phyloP scores from a whole-genome alignment of 2,329 filamentous ascomycete genomes.

The Sphaerulina musiva region DNA sequence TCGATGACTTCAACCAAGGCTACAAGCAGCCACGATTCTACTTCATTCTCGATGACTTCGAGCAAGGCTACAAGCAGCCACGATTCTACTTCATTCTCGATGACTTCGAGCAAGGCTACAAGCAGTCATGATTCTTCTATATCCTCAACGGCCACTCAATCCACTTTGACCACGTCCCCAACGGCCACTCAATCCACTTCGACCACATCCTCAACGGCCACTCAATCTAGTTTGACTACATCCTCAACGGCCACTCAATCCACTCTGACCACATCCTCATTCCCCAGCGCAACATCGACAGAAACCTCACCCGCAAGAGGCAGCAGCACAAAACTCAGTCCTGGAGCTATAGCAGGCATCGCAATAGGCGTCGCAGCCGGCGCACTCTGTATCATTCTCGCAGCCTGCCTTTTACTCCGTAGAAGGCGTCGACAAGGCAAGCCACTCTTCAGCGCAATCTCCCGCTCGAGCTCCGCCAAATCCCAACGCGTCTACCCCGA shows the following conservation, averaged over 20 bases:
- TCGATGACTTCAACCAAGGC: background rate
- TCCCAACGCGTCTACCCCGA: slow-evolving; percentile 19
- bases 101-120: background rate
- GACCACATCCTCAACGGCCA: slow-evolving; percentile 1
- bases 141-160: background rate
- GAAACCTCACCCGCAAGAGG: background rate
- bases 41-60: background rate
- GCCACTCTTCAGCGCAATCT: slow-evolving; percentile 7
- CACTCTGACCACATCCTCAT: slow-evolving; percentile 2
- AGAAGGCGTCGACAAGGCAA: slow-evolving; percentile 17
- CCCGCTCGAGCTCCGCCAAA: slow-evolving; percentile 6
- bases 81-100: background rate
- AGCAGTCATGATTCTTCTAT: background rate
- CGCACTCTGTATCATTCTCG: slow-evolving; percentile 17
- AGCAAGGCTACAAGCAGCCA: background rate
- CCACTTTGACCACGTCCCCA: background rate
- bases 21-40: background rate
- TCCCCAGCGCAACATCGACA: slow-evolving; percentile 4
- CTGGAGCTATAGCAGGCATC: slow-evolving; percentile 20
- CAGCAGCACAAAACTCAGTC: slow-evolving; percentile 1
- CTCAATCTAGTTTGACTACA: background rate
- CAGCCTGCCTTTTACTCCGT: slow-evolving; percentile 14
- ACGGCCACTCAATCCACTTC: slow-evolving; percentile 2
- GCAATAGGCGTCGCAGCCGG: slow-evolving; percentile 20
- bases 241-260: background rate